Conservation (phyloP, 192 early-diverging fungal species). For the Entrophospora sp. region DNA sequence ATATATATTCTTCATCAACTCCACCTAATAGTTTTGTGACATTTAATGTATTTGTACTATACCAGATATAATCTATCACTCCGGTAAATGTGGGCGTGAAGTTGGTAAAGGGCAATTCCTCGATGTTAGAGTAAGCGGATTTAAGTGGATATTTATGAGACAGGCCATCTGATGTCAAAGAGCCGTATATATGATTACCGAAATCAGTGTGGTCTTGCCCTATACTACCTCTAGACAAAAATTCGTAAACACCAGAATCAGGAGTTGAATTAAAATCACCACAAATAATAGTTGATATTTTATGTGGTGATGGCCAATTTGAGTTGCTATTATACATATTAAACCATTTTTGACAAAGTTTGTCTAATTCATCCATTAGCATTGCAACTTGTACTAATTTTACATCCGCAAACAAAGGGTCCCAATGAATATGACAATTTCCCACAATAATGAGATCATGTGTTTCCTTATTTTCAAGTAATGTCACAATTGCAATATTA, state of each 20-base stretch:
- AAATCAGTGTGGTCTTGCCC: slow-evolving; percentile 82
- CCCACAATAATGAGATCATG: slow-evolving; percentile 63
- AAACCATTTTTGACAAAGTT: slow-evolving; percentile 46
- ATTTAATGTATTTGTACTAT: slow-evolving; percentile 61
- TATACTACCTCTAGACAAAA: slow-evolving; percentile 67
- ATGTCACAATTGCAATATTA: slow-evolving; percentile 77
- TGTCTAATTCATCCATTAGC: slow-evolving; percentile 83
- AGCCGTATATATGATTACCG: slow-evolving; percentile 68
- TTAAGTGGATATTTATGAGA: slow-evolving; percentile 75
- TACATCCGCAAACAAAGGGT: slow-evolving; percentile 83
- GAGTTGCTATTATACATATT: slow-evolving; percentile 22
- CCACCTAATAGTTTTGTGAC: slow-evolving; percentile 73
- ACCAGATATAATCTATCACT: slow-evolving; percentile 94
- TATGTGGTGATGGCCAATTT: slow-evolving; percentile 30
- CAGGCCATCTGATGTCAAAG: slow-evolving; percentile 76
- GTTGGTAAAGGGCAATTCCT: slow-evolving; percentile 87
- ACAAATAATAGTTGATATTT: slow-evolving; percentile 64
- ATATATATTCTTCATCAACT: slow-evolving; percentile 74
- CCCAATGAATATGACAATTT: slow-evolving; percentile 94
- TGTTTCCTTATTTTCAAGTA: slow-evolving; percentile 78
- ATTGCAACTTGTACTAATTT: slow-evolving; percentile 94
- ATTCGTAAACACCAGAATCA: slow-evolving; percentile 87
- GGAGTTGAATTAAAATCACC: slow-evolving; percentile 94
- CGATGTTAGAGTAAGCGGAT: slow-evolving; percentile 65
- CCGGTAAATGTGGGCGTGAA: slow-evolving; percentile 79